Base-by-base conservation (phyloP, 257 asterid species). In the Echium plantagineum region DNA sequence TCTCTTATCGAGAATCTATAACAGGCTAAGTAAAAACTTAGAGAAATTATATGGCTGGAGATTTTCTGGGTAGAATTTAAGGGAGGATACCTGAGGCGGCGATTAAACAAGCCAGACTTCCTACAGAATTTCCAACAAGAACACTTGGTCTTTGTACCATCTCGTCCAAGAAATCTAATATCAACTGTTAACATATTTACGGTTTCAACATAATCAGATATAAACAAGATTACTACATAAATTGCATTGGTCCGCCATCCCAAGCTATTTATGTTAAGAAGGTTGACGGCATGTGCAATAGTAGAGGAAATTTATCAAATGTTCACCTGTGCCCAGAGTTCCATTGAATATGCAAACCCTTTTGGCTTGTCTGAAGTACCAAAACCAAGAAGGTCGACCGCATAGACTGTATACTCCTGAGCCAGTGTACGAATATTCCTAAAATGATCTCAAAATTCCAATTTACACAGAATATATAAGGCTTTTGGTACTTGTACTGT, bases 341-440 rank as follows among this genome's bases (percentile, higher is more conserved):
- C 96, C 93, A 80, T 88, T 66, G 95, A 54, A 67, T 88, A 91
- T 21, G 72, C 72, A 74, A 83, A 91, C 35, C 95, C 90, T 15
- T 61, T 70, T 31, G 98, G 98, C 80, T 91, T 91, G 66, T 91
- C 96, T 53, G 98, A 88, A 74, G 82, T 95, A 71, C 98, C 98
- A 71, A 91, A 91, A 49, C 96, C 96, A 56, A 91, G 80, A 68
- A 91, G 98, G 77, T 91, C 96, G 57, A 91, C 71, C 66, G 94
- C 94, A 52, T 82, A 91, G 49, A 91, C 96, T 3, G 74, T 82
- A 66, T 68, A 71, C 59, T 67, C 70, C 66, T 74, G 85, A 71
- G 94, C 88, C 22, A 91, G 73, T 1, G 78, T 71, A 5, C 83
- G 78, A 55, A 91, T 81, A 71, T 91, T 88, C 90, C 90, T 85